Evolutionary conservation across 169 alveolate species (phyloP).

Genomic region (Plasmodium billcollinsi): DNA sequence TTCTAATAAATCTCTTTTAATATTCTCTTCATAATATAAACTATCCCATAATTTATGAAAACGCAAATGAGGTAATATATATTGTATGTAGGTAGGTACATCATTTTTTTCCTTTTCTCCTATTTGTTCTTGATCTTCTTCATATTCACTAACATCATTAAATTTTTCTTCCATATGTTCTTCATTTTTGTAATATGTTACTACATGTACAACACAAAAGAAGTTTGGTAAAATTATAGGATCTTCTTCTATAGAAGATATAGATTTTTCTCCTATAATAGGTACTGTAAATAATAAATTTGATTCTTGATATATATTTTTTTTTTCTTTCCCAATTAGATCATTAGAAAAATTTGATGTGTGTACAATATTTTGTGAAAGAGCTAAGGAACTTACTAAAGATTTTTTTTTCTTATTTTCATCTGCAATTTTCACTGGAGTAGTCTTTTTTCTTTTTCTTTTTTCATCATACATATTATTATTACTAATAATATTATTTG

Average conservation of each 20-base stretch:
- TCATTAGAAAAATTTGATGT: conserved; percentile 23
- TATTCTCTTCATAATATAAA: conserved; percentile 81
- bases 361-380: conserved; percentile 30
- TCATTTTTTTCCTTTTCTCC: conserved; percentile 38
- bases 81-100: conserved; percentile 80
- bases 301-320: not conserved
- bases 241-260: conserved; percentile 74
- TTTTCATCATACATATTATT: conserved; percentile 11
- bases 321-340: conserved; percentile 34
- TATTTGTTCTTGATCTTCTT: conserved; percentile 4
- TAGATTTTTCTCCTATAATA: conserved; percentile 70
- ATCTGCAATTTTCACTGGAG: conserved; percentile 2
- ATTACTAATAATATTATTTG: not conserved
- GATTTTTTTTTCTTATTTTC: not conserved
- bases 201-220: conserved; percentile 74
- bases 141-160: conserved; percentile 73
- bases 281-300: conserved; percentile 73
- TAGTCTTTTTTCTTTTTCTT: not conserved
- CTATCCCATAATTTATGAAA: conserved; percentile 88
- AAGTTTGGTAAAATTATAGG: conserved; percentile 69
- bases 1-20: conserved; percentile 84
- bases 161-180: conserved; percentile 72
- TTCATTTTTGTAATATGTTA: conserved; percentile 71
- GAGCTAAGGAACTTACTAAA: conserved; percentile 19
- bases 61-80: conserved; percentile 83